phyloP scores from a whole-genome alignment of 495 filamentous ascomycete species.

The Astrothelium subdiscretum region DNA sequence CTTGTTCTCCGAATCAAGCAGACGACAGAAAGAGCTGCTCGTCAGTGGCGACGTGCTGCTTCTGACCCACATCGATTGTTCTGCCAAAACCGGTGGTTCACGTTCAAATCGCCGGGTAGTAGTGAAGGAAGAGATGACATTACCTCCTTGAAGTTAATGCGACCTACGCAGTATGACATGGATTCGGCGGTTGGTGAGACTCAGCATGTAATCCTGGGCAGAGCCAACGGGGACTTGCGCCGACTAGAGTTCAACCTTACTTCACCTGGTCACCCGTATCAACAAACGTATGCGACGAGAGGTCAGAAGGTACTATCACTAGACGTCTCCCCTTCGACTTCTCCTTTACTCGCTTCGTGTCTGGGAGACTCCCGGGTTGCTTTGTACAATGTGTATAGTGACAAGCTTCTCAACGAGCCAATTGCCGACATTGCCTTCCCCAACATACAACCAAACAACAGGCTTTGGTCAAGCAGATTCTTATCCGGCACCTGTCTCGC shows the following conservation, averaged over 20 bases:
- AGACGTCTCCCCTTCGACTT: slow-evolving; percentile 13
- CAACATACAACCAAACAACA: slow-evolving; percentile 21
- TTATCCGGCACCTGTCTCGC: slow-evolving; percentile 39
- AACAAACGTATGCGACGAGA: slow-evolving; percentile 2
- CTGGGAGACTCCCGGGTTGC: slow-evolving; percentile 18
- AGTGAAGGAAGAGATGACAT: slow-evolving; percentile 54
- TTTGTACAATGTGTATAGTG: slow-evolving; percentile 32
- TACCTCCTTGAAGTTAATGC: slow-evolving; percentile 43
- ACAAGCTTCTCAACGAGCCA: slow-evolving; percentile 26
- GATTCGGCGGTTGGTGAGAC: slow-evolving; percentile 22
- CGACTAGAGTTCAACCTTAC: slow-evolving; percentile 20
- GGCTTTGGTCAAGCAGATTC: slow-evolving; percentile 40
- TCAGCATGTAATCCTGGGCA: slow-evolving; percentile 33
- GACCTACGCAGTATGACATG: slow-evolving; percentile 25
- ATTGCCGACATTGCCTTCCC: slow-evolving; percentile 30
- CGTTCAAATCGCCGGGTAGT: slow-evolving; percentile 40
- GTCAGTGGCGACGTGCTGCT: slow-evolving; percentile 3
- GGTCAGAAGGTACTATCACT: slow-evolving; percentile 7
- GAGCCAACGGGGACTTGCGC: slow-evolving; percentile 34
- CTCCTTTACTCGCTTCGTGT: slow-evolving; percentile 19
- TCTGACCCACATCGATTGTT: neutral
- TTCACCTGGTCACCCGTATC: neutral
- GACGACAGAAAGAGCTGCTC: slow-evolving; percentile 10
- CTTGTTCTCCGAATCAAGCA: slow-evolving; percentile 37
- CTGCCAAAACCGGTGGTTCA: slow-evolving; percentile 29